These are phyloP conservation scores for Claviceps pusilla DNA, from an alignment of 2,329 filamentous ascomycete species.

Conservation along the genomic window DNA sequence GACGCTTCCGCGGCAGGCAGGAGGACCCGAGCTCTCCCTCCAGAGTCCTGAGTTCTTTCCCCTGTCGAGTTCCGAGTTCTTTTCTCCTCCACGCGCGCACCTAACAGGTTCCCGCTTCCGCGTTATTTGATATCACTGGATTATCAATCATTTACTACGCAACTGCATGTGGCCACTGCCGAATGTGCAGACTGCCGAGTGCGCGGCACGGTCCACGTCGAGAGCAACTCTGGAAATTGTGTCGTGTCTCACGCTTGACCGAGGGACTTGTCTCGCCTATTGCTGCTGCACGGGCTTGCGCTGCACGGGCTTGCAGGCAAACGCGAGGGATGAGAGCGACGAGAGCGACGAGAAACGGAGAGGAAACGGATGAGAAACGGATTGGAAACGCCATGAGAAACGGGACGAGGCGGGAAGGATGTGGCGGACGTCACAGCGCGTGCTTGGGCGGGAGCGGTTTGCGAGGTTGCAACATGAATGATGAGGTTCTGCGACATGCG, in stretches of 20 bases:
- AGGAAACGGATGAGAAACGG: too few relatives aligned
- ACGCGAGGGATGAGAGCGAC: background rate
- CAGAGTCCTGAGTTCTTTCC: too few relatives aligned
- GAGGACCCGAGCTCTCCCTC: too few relatives aligned
- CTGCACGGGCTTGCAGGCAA: background rate
- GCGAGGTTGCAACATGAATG: background rate
- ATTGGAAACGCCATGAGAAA: background rate
- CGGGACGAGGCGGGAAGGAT: background rate
- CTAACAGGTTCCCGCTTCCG: too few relatives aligned
- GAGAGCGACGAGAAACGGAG: too few relatives aligned
- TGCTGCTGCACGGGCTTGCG: background rate
- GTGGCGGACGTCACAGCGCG: background rate
- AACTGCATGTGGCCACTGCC: too few relatives aligned
- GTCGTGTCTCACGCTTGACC: background rate
- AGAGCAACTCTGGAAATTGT: background rate
- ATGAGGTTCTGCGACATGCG: too few relatives aligned
- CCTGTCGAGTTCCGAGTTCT: too few relatives aligned
- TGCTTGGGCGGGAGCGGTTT: background rate
- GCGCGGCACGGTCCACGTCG: background rate
- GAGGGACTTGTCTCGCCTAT: background rate
- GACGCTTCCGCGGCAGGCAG: background rate
- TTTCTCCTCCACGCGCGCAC: background rate
- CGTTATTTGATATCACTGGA: too few relatives aligned
- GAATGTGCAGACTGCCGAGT: background rate
- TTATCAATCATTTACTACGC: too few relatives aligned